Conservation (phyloP, 2,329 filamentous ascomycete species). For the Trichoderma citrinoviride region DNA sequence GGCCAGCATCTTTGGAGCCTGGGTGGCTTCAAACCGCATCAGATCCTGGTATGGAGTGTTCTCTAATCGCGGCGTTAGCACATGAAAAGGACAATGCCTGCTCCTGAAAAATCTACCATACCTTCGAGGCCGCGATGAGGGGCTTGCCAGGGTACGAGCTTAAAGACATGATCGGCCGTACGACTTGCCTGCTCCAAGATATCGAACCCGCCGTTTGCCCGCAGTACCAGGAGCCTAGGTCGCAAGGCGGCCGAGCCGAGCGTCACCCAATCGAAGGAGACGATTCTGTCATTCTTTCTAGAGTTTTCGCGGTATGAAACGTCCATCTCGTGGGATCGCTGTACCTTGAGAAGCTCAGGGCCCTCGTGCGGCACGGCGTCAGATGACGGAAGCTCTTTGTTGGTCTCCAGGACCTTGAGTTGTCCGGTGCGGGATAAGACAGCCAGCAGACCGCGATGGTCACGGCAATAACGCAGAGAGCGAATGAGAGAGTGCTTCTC, state of each 20-base stretch:
- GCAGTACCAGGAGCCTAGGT: constrained; percentile 58
- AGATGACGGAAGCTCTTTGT: constrained; percentile 49
- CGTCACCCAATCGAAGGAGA: constrained; percentile 67
- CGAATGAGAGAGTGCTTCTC: constrained; percentile 61
- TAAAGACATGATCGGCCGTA: constrained; percentile 57
- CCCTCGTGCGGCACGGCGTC: constrained; percentile 42
- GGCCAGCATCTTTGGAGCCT: constrained; percentile 52
- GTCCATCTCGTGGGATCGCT: constrained; percentile 61
- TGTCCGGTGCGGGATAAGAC: constrained; percentile 63
- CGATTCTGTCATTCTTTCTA: constrained; percentile 58
- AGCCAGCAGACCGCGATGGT: constrained; percentile 59
- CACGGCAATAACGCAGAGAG: constrained; percentile 61
- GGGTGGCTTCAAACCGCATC: constrained; percentile 57
- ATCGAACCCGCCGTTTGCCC: constrained; percentile 60
- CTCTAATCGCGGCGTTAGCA: constrained; percentile 36
- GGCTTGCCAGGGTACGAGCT: constrained; percentile 59
- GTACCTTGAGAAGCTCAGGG: constrained; percentile 59
- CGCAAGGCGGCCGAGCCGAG: constrained; percentile 54
- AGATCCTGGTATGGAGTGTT: constrained; percentile 52
- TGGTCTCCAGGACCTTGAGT: constrained; percentile 59
- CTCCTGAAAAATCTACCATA: constrained; percentile 29
- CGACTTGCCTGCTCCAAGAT: constrained; percentile 61
- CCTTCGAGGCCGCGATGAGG: constrained; percentile 58
- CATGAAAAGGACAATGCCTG: background rate
- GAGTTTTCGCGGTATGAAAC: constrained; percentile 52